These are phyloP conservation scores for Exophiala viscosa DNA, from an alignment of 2,329 filamentous ascomycete species.

Conservation along the genomic window DNA sequence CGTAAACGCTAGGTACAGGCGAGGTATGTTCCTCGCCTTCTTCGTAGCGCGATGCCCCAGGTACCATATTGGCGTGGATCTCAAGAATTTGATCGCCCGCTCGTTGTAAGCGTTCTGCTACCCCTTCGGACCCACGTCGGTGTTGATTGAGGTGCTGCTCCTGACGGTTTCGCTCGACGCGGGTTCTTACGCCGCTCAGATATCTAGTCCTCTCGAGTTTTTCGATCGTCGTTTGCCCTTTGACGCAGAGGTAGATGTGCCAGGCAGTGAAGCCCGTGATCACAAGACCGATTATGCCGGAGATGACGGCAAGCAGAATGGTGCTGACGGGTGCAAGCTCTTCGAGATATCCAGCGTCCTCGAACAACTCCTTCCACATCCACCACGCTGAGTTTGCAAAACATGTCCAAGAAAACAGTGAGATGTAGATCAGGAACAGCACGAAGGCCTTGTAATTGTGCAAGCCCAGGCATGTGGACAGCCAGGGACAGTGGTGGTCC, in stretches of 20 bases:
- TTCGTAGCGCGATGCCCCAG: slow-evolving; percentile 74
- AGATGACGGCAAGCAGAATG: slow-evolving; percentile 78
- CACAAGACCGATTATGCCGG: slow-evolving; percentile 87
- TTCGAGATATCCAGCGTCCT: slow-evolving; percentile 66
- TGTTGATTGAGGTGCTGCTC: slow-evolving; percentile 48
- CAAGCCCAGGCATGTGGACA: slow-evolving; percentile 90
- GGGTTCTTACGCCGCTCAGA: slow-evolving; percentile 71
- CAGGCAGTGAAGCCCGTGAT: slow-evolving; percentile 84
- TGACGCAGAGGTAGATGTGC: slow-evolving; percentile 78
- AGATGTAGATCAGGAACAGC: slow-evolving; percentile 85
- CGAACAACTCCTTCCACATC: slow-evolving; percentile 80
- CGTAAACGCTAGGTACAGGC: slow-evolving; percentile 27
- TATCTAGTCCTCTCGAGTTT: slow-evolving; percentile 95
- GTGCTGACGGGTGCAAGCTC: slow-evolving; percentile 83
- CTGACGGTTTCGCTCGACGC: slow-evolving; percentile 62
- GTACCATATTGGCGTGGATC: slow-evolving; percentile 75
- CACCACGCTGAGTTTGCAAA: slow-evolving; percentile 75
- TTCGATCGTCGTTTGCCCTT: slow-evolving; percentile 90
- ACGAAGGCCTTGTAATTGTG: slow-evolving; percentile 95
- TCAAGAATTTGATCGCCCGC: slow-evolving; percentile 73
- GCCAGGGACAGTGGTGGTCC: slow-evolving; percentile 99
- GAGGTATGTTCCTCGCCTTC: slow-evolving; percentile 66
- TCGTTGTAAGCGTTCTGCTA: slow-evolving; percentile 48
- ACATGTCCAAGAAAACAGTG: slow-evolving; percentile 75
- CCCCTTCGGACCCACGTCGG: slow-evolving; percentile 34